Evolutionary conservation across 2,329 filamentous ascomycete species (phyloP), one percentile per base, ranked within the genome.

Genomic region (Diaporthe aspalathi): DNA sequence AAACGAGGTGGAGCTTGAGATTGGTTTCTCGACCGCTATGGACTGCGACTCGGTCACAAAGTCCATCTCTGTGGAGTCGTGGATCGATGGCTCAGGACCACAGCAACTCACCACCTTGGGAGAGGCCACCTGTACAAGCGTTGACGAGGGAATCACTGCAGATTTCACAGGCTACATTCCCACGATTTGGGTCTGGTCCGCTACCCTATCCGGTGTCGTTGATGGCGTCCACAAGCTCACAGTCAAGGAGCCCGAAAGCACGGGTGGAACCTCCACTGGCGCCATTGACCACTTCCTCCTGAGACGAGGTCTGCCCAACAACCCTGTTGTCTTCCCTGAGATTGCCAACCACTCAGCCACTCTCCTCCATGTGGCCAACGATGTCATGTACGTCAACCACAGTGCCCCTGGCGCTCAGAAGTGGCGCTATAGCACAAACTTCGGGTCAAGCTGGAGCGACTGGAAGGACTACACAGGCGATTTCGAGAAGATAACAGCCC

Each of bases 371-470:
- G 79, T 83, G 62, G 77, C 83, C 49, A 74, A 74, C 16, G 72
- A 79, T 22, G 73, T 82, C 78, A 38, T 80, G 87, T 17, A 85
- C 63, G 80, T 91, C 54, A 80, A 83, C 22, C 90, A 91, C 74
- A 84, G 85, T 67, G 90, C 89, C 14, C 81, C 88, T 27, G 89
- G 89, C 24, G 89, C 89, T 20, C 85, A 89, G 76, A 85, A 84
- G 75, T 91, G 85, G 80, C 87, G 89, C n/a, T 91, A 89, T 76
- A 88, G 87, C 12, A 84, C 87, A 35, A 90, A 89, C 70, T 91
- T 87, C 84, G 88, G 86, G 14, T 86, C 84, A 8, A 83, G 84
- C 0, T 92, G 87, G 81, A 89, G 86, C 47, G 79, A 87, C 6
- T 91, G 90, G 89, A 76, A 82, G 22, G 79, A 83, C 17, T 91